Conservation (phyloP, 2,329 filamentous ascomycete genomes). For the Colletotrichum lindemuthianum region DNA sequence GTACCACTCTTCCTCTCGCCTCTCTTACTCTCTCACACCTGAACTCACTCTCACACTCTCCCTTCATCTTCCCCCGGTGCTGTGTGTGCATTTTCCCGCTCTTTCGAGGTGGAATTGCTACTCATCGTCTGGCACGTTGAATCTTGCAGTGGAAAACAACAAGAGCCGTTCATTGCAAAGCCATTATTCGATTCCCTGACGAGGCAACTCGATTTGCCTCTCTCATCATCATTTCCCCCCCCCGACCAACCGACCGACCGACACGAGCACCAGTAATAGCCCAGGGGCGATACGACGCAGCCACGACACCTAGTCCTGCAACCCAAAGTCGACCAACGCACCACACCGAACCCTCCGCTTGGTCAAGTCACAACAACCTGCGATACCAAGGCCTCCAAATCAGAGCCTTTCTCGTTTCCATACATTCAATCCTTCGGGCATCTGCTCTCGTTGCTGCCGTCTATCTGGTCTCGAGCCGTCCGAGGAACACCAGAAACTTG, state of each 20-base stretch:
- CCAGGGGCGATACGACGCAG: slow-evolving; percentile 31
- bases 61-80: slow-evolving; percentile 26
- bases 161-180: slow-evolving; percentile 31
- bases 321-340: slow-evolving; percentile 18
- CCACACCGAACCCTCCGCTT: slow-evolving; percentile 10
- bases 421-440: slow-evolving; percentile 20
- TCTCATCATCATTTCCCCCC: slow-evolving; percentile 3
- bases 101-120: slow-evolving; percentile 36
- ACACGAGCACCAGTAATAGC: slow-evolving; percentile 34
- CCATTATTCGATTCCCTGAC: slow-evolving; percentile 34
- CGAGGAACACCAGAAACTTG: slow-evolving; percentile 38
- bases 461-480: not conserved
- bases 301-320: slow-evolving; percentile 19
- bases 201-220: slow-evolving; percentile 19
- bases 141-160: slow-evolving; percentile 31
- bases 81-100: slow-evolving; percentile 36
- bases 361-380: slow-evolving; percentile 43
- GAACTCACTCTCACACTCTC: slow-evolving; percentile 22
- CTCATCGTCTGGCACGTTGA: slow-evolving; percentile 39
- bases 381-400: slow-evolving; percentile 51
- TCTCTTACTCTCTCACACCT: slow-evolving; percentile 29
- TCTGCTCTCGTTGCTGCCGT: slow-evolving; percentile 39
- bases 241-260: slow-evolving; percentile 18
- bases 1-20: slow-evolving; percentile 34
- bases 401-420: slow-evolving; percentile 29